These are phyloP conservation scores for Stagonosporopsis vannaccii DNA, from an alignment of 2,329 filamentous ascomycete species.

Conservation along the genomic window DNA sequence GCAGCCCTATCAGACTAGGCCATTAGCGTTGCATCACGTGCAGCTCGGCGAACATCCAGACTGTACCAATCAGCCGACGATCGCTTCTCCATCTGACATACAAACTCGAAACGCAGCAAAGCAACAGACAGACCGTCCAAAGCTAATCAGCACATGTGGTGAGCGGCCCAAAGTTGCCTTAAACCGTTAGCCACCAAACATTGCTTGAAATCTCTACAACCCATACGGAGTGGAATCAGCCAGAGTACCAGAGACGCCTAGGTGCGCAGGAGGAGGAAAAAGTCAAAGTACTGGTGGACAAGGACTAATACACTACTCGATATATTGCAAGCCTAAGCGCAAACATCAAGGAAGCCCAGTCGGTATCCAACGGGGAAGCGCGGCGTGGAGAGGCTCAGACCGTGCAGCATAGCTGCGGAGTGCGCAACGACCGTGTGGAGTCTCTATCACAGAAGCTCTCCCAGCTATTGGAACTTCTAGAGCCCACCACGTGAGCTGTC, in stretches of 20 bases:
- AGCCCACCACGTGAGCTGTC: not conserved
- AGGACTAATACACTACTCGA: not conserved
- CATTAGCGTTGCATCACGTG: constrained; percentile 31
- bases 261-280: not conserved
- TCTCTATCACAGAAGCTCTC: not conserved
- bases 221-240: not conserved
- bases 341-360: not conserved
- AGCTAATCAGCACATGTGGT: no score
- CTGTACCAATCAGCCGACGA: constrained; percentile 33
- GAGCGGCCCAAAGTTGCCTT: no score
- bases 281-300: not conserved
- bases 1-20: constrained; percentile 14
- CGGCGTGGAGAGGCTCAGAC: constrained; percentile 8
- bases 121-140: not conserved
- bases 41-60: constrained; percentile 32
- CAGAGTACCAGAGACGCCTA: not conserved
- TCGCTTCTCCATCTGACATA: not conserved
- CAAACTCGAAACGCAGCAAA: constrained; percentile 2
- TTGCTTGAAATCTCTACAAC: not conserved
- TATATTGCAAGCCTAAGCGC: not conserved
- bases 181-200: not conserved
- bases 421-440: not conserved
- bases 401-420: not conserved
- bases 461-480: no score
- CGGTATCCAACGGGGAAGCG: constrained; percentile 8